Conservation (phyloP, 2,329 filamentous ascomycete genomes). For the Alternaria brassicicola region DNA sequence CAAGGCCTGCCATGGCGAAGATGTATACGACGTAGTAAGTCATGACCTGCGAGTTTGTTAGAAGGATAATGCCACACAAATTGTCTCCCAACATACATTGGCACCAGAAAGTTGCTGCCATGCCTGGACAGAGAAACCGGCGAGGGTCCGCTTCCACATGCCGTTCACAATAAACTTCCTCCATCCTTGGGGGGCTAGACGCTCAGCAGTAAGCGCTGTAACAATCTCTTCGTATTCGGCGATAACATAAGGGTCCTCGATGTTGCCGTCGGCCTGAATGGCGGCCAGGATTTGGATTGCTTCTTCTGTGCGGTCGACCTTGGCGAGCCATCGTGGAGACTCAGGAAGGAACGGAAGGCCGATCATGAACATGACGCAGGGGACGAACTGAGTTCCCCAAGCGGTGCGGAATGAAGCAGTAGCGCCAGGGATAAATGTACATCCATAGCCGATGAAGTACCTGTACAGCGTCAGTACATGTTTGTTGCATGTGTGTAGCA, state of each 20-base stretch:
- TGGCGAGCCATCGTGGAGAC: conserved; percentile 54
- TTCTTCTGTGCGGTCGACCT: conserved; percentile 55
- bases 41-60: conserved; percentile 7
- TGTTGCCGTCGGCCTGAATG: conserved; percentile 63
- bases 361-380: conserved; percentile 50
- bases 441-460: conserved; percentile 46
- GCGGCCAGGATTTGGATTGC: conserved; percentile 50
- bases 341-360: conserved; percentile 58
- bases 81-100: conserved; percentile 69
- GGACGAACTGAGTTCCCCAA: conserved; percentile 49
- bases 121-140: conserved; percentile 75
- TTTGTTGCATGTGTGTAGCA: background rate
- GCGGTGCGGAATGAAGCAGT: conserved; percentile 42
- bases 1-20: conserved; percentile 74
- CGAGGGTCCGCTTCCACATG: conserved; percentile 75
- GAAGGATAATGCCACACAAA: conserved; percentile 2
- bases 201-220: conserved; percentile 75
- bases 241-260: conserved; percentile 67
- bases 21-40: conserved; percentile 59
- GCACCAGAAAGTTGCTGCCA: conserved; percentile 79
- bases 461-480: conserved; percentile 36
- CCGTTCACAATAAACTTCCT: conserved; percentile 73
- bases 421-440: conserved; percentile 41
- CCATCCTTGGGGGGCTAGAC: conserved; percentile 71
- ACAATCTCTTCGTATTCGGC: conserved; percentile 75